phyloP scores from a whole-genome alignment of 2,329 filamentous ascomycete genomes.

The Fusarium neocosmosporiellum region DNA sequence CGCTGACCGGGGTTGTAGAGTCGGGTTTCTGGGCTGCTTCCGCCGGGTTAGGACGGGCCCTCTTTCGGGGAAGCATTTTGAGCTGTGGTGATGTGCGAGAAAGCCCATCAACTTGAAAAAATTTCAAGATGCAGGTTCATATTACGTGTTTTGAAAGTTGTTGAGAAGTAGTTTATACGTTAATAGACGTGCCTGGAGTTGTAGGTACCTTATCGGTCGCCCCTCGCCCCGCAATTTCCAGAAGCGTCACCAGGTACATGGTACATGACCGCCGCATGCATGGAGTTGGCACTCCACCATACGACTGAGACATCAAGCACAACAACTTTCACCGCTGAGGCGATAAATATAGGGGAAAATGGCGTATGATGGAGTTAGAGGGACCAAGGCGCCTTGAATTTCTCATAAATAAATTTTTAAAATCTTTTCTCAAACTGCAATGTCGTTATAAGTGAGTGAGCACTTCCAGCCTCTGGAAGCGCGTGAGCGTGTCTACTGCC shows the following conservation, averaged over 20 bases:
- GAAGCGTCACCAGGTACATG: neutral
- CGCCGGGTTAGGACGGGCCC: constrained; percentile 46
- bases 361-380: no score
- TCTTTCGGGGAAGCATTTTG: constrained; percentile 50
- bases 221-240: constrained; percentile 12
- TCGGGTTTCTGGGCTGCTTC: constrained; percentile 29
- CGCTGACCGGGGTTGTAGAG: constrained; percentile 26
- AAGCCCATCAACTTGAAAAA: constrained; percentile 17
- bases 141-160: constrained; percentile 19
- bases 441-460: neutral
- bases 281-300: neutral
- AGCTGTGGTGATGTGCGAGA: neutral
- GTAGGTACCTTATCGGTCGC: constrained; percentile 2
- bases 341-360: neutral
- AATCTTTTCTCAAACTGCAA: neutral
- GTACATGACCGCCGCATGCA: neutral
- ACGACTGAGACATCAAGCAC: neutral
- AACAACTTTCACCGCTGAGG: neutral
- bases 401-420: neutral
- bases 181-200: constrained; percentile 34
- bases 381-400: no score
- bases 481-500: neutral
- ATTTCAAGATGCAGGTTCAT: constrained; percentile 6
- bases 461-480: neutral
- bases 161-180: constrained; percentile 31